These are phyloP conservation scores for Neurospora crassa DNA, from an alignment of 2,329 filamentous ascomycete genomes.

Conservation along the genomic window DNA sequence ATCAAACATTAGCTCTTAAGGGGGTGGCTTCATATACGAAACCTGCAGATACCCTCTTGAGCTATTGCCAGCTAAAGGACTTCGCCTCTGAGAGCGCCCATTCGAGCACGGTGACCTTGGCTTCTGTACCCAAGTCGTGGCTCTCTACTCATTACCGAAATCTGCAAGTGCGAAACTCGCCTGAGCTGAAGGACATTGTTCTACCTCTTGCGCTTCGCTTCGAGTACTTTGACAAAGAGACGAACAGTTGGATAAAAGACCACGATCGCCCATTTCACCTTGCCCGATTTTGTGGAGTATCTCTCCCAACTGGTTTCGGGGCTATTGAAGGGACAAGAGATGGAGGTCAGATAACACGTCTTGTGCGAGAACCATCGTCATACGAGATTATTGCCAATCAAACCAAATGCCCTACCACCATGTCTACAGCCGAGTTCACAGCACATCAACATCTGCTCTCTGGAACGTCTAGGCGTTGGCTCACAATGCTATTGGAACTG, in stretches of 20 bases:
- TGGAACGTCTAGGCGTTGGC: constrained; percentile 25
- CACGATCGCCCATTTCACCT: background rate
- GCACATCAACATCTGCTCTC: constrained; percentile 39
- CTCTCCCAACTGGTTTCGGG: background rate
- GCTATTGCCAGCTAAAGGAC: background rate
- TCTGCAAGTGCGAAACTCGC: background rate
- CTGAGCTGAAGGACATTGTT: background rate
- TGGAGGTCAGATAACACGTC: background rate
- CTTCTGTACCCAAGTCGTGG: background rate
- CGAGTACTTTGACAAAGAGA: background rate
- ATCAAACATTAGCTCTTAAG: constrained; percentile 6
- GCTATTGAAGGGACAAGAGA: background rate
- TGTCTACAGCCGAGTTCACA: constrained; percentile 42
- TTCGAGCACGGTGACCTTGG: background rate
- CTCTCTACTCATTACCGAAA: background rate
- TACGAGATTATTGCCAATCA: constrained; percentile 44
- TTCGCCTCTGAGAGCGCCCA: background rate
- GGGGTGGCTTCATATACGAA: constrained; percentile 33
- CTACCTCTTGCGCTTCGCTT: background rate
- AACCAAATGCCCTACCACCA: constrained; percentile 32
- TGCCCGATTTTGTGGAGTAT: background rate
- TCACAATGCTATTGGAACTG: constrained; percentile 8
- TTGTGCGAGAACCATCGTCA: constrained; percentile 34
- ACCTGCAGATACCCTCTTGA: background rate
- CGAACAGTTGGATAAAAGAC: background rate